Base-by-base conservation (phyloP, 2,329 filamentous ascomycete species). In the Stachybotrys echinatus region DNA sequence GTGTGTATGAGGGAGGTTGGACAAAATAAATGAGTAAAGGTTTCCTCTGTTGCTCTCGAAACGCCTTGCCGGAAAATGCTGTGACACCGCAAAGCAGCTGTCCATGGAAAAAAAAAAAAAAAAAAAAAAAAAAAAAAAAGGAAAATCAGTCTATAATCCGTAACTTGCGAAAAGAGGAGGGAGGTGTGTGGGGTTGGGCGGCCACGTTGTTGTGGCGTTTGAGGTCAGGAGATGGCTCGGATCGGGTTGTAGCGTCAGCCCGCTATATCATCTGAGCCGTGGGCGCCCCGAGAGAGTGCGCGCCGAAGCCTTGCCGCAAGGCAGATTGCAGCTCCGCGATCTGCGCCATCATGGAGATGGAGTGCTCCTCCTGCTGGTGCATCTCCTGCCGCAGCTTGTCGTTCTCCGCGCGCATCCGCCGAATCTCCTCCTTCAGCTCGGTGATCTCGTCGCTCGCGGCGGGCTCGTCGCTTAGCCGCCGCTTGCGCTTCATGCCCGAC, bases 351-450 rank as follows among this genome's bases (percentile, higher is more conserved):
- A 79, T 75, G 23, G 69, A 65, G 12, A 71, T 59, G 4, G 69
- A 73, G 54, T 76, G 71, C 42, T 70, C 70, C 18, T 67, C 73
- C 53, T 80, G 77, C 40, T 72, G 66, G 38, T 78, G 70, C 52
- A 80, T 67, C 50, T 80, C 73, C 17, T 66, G 62, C 54, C 73
- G 73, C 44, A 85, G 70, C 57, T 84, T 80, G 54, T 82, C 74
- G 52, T 86, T 84, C 63, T 89, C 85, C 43, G 72, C 72, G n/a
- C 79, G 76, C 34, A 89, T 69, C 31, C 84, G 76, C 68, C 87
- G 88, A 53, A 87, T 68, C 62, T 89, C 84, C 44, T 82, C 77
- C 19, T 80, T 81, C 27, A 88, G 70, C 42, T 80, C 78, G 18
- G 67, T 68, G 3, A 87, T 64, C 38, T 80, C 78, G 42, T 73